Evolutionary conservation across 2,329 filamentous ascomycete genomes (phyloP).

Genomic region (Alternaria incomplexa): DNA sequence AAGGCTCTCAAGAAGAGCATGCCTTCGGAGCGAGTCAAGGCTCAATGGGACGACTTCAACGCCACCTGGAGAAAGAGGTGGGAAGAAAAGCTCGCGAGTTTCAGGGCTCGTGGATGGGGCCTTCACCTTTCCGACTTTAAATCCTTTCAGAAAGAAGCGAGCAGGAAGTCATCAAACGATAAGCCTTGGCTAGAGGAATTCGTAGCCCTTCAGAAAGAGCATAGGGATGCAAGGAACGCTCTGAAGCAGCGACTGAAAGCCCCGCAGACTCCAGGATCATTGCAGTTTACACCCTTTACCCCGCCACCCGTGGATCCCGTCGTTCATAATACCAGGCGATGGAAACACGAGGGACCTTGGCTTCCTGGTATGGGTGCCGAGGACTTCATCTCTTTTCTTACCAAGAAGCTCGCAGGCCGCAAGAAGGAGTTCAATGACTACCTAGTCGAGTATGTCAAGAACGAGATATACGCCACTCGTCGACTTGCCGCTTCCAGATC

Average conservation of each 20-base stretch:
- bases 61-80: constrained; percentile 11
- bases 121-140: background rate
- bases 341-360: constrained; percentile 66
- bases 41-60: constrained; percentile 4
- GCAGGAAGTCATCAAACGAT: background rate
- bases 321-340: constrained; percentile 49
- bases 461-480: constrained; percentile 40
- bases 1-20: constrained; percentile 32
- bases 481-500: constrained; percentile 22
- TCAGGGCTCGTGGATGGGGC: constrained; percentile 1
- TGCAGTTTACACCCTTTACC: constrained; percentile 25
- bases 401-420: constrained; percentile 50
- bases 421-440: constrained; percentile 39
- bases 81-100: constrained; percentile 8
- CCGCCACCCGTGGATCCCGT: constrained; percentile 27
- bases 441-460: constrained; percentile 40
- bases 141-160: background rate
- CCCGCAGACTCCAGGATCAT: constrained; percentile 26
- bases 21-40: constrained; percentile 5
- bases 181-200: constrained; percentile 7
- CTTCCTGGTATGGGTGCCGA: constrained; percentile 61
- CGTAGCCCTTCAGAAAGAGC: constrained; percentile 3
- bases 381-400: constrained; percentile 61
- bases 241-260: constrained; percentile 14
- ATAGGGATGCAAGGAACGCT: constrained; percentile 1